Base-by-base conservation (phyloP, 768 basidiomycete genomes). In the Tremella mesenterica region DNA sequence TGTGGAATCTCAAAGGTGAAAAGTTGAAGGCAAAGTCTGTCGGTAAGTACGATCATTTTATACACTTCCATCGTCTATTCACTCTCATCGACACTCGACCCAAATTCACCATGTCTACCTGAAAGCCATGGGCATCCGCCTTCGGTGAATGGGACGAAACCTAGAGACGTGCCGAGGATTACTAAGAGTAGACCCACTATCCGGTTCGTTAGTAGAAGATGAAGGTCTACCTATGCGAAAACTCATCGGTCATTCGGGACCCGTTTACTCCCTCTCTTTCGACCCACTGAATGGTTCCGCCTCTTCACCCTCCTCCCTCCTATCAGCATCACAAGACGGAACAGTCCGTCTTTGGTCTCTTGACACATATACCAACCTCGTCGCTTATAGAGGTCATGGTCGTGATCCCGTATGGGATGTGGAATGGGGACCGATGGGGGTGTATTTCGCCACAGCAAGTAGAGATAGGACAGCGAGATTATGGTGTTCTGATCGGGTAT, bases 341-440 rank as follows among this genome's bases (percentile, higher is more conserved):
- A 92, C 93, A 0, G 76, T 84, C 38, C 83, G 95, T 12, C 75
- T 99, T 18, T 99, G 95, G 95, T 93, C 90, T 4, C 76, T 96
- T 73, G 90, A 97, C 58, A 95, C 93, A 0, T 83, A 90, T 79
- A 81, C 86, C 14, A 95, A 95, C 63, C 75, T 97, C 9, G 91
- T 91, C 18, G 91, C 85, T 5, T 99, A 91, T 69, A 81, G 90
- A 29, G 93, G 95, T 0, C 95, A 99, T 64, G 60, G 61, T 5
- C 85, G 92, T 69, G 92, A 95, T 72, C 91, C 95, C 0, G 84
- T 99, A 0, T 99, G 95, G 95, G 95, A 97, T 63, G 91, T 93
- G 12, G 85, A 96, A 70, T 99, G 95, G 95, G 92, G 88, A 65
- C 93, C 95, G 9, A 84, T 89, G 78, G 92, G 95, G 3, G 82